Conservation (phyloP, 139 green algal genomes). For the Auxenochlorella protothecoides region DNA sequence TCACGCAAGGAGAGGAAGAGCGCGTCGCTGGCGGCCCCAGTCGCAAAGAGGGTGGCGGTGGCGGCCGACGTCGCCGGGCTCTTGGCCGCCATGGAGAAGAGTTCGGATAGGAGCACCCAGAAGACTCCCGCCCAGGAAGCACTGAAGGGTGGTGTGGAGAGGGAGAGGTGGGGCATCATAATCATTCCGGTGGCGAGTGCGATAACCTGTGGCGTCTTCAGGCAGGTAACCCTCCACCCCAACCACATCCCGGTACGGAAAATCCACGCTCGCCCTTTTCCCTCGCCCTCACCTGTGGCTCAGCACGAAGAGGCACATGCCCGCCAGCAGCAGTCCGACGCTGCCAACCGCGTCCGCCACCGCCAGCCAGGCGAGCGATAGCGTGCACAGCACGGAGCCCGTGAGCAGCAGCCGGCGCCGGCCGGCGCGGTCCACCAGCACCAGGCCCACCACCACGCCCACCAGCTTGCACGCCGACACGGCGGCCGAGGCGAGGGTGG, state of each 20-base stretch:
- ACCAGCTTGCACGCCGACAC: constrained; percentile 25
- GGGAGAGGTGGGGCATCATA: neutral
- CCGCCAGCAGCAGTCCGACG: constrained; percentile 24
- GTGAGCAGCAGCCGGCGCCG: constrained; percentile 61
- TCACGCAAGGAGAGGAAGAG: constrained; percentile 52
- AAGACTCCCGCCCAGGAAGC: constrained; percentile 56
- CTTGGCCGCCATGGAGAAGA: constrained; percentile 64
- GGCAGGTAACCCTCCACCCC: neutral
- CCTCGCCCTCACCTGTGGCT: constrained; percentile 27
- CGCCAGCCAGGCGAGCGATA: constrained; percentile 23
- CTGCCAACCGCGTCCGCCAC: constrained; percentile 14
- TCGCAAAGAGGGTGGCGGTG: constrained; percentile 55
- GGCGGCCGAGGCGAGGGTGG: neutral
- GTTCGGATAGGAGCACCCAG: constrained; percentile 67
- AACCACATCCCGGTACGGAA: neutral
- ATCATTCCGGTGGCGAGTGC: too few relatives aligned
- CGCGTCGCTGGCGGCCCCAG: constrained; percentile 48
- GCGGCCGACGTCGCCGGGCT: constrained; percentile 39
- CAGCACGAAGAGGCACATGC: constrained; percentile 72
- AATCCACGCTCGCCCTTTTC: neutral
- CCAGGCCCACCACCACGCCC: constrained; percentile 30
- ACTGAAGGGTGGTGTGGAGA: constrained; percentile 1
- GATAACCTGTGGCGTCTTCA: too few relatives aligned
- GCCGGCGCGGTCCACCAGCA: constrained; percentile 55
- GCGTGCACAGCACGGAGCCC: constrained; percentile 35